Percentiles rank a stretch among this genome's conserved stretches.
Evolutionary conservation across 257 asterid species (phyloP).

Genomic region (Voacanga thouarsii): DNA sequence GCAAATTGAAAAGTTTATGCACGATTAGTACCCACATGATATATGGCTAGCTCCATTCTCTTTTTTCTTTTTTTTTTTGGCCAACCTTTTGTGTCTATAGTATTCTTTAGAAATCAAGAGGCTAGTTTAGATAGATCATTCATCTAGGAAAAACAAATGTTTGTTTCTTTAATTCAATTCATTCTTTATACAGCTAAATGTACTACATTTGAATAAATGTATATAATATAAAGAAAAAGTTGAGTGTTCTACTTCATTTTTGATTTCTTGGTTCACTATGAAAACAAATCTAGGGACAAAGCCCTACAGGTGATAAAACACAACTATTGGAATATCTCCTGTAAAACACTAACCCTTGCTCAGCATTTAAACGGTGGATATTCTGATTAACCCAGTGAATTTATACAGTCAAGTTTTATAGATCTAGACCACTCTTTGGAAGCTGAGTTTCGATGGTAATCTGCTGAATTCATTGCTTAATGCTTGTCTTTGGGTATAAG

Average conservation of each 20-base stretch:
- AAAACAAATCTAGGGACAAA: not conserved
- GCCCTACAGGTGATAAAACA: not conserved
- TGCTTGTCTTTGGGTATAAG: no score
- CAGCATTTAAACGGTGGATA: not conserved
- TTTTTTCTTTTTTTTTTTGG: not conserved
- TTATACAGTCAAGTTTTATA: no score
- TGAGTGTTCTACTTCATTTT: not conserved
- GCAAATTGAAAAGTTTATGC: not conserved
- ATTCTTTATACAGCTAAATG: conserved; percentile 18
- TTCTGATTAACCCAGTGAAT: not conserved
- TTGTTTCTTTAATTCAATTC: conserved; percentile 20
- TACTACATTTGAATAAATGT: conserved; percentile 8
- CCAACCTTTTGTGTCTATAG: not conserved
- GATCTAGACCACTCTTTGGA: no score
- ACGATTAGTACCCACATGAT: not conserved
- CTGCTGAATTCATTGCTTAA: no score
- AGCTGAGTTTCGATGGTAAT: no score
- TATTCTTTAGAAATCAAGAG: conserved; percentile 9
- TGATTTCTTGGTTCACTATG: not conserved
- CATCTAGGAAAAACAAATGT: not conserved
- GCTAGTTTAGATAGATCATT: conserved; percentile 8
- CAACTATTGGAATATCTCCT: no score
- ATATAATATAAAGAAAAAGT: conserved; percentile 8
- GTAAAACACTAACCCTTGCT: not conserved
- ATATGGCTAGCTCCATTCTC: not conserved